Evolutionary conservation across 495 filamentous ascomycete species (phyloP).

Genomic region (Aspergillus olivimuriae): DNA sequence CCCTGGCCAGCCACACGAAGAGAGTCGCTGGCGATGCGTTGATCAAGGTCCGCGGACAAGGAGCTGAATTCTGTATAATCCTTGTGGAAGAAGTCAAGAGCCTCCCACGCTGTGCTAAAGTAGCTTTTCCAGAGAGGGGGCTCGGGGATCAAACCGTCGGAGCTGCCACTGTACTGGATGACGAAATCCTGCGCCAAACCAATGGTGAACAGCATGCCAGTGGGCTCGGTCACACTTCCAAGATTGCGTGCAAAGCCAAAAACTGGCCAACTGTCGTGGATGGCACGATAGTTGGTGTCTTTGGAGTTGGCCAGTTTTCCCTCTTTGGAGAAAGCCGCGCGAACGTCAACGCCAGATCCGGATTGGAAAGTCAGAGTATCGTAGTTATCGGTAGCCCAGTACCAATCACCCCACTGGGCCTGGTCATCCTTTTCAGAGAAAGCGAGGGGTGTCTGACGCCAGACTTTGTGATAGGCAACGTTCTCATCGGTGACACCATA

Average conservation of each 20-base stretch:
- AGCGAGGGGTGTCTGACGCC: conserved; percentile 43
- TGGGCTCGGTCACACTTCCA: conserved; percentile 35
- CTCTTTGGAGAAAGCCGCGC: conserved; percentile 36
- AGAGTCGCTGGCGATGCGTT: conserved; percentile 42
- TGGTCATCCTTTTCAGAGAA: conserved; percentile 49
- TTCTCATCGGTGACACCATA: conserved; percentile 37
- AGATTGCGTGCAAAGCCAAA: conserved; percentile 50
- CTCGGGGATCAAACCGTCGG: conserved; percentile 22
- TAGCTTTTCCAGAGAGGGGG: conserved; percentile 52
- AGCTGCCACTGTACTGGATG: conserved; percentile 44
- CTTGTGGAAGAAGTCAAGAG: conserved; percentile 49
- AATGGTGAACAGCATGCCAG: conserved; percentile 44
- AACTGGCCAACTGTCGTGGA: conserved; percentile 46
- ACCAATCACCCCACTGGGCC: conserved; percentile 56
- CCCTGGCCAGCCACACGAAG: conserved; percentile 46
- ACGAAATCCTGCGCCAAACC: conserved; percentile 47
- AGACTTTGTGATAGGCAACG: conserved; percentile 49
- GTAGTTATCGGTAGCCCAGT: conserved; percentile 44
- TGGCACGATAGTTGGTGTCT: conserved; percentile 48
- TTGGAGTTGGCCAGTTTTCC: conserved; percentile 40
- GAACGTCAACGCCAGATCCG: conserved; percentile 43
- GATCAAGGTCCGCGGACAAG: conserved; percentile 38
- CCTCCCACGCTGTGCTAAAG: conserved; percentile 40
- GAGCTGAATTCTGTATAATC: conserved; percentile 34
- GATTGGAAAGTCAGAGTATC: conserved; percentile 40